Base-by-base conservation (phyloP, 1,284 basidiomycete species). In the Phlebopus sp. region DNA sequence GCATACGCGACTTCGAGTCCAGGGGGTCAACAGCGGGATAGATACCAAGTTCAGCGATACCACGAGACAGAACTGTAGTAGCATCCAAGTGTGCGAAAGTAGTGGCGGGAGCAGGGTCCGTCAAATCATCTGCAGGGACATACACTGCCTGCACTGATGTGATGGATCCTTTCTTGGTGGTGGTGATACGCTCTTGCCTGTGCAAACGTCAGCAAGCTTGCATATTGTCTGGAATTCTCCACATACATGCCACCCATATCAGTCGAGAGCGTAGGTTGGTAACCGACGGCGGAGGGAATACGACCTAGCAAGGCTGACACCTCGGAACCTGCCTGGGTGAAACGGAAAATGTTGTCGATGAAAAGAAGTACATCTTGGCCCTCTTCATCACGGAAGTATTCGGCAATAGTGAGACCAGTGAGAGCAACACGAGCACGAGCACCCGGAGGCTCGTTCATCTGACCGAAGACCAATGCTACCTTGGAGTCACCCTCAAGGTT, bases 301-400 rank as follows among this genome's bases (percentile, higher is more conserved):
- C 96, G 96, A 83, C 96, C 96, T 66, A 98, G 90, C 68, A 99
- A 75, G 58, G 96, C 96, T 77, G 96, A 99, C 79, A 98, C 97
- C 75, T 98, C 96, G 59, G 96, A 99, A 90, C 96, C 96, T 69
- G 96, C 96, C 76, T 97, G 93, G 62, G 93, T 96, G 89, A 97
- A 97, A 71, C 94, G 92, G 92, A 97, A 97, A 79, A 98, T 99
- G 85, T 98, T 99, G 90, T 99, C 96, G 70, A 98, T 98, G 84
- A 98, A 98, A 69, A 99, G 88, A 69, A 98, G 84, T 79, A 99
- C 96, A 75, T 98, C 96, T 77, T 99, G 96, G 60, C 96, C 96
- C 78, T 99, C 95, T 77, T 98, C 95, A 68, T 99, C 96, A 89
- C 96, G 95, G 96, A 99, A 99, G 81, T 98, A 99, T 78, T 99